Base-by-base conservation (phyloP, 1,139 yeast species). In the Kluyveromyces sp. region DNA sequence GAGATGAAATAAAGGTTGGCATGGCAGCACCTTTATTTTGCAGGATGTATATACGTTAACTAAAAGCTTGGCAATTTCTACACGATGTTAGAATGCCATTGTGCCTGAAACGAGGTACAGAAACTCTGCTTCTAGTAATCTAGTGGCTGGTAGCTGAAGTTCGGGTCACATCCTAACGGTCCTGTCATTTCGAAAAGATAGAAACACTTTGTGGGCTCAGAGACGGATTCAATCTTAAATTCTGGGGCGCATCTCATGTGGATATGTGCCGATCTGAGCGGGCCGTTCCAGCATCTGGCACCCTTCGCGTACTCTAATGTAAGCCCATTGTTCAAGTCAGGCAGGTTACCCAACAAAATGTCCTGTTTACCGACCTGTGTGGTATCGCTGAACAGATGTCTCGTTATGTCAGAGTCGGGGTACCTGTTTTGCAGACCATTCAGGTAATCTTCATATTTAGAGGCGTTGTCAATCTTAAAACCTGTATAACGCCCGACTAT, bases 231-330 rank as follows among this genome's bases (percentile, higher is more conserved):
- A 26, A 94, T 67, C 47, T 73, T 70, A 44, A 57, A 56, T 36
- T 75, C 68, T 2, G 68, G 66, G 1, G 95, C 95, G 65, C 99
- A 94, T 17, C 69, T 68, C 47, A 92, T 61, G 22, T 71, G 70
- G 2, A 86, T 80, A 9, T 65, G 66, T 0, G 88, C 89, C 30
- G 82, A 74, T 60, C 99, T 76, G 25, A 69, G 63, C 2, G 97
- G 97, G 0, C 98, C 98, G 60, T 88, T 86, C 96, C 98, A 92
- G 64, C 99, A 94, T 57, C 74, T 74, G 41, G 80, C 80, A n/a
- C 99, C 99, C 29, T 70, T 62, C 4, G 62, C 68, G 58, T 70
- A 89, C 25, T 65, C 63, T 16, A 80, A 62, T 9, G 61, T 65
- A 33, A 74, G 51, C 8, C 66, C 66, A 44, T 57, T 62, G 36